Evolutionary conservation across 805 yeast species (phyloP).

Genomic region (Clavispora fructus): DNA sequence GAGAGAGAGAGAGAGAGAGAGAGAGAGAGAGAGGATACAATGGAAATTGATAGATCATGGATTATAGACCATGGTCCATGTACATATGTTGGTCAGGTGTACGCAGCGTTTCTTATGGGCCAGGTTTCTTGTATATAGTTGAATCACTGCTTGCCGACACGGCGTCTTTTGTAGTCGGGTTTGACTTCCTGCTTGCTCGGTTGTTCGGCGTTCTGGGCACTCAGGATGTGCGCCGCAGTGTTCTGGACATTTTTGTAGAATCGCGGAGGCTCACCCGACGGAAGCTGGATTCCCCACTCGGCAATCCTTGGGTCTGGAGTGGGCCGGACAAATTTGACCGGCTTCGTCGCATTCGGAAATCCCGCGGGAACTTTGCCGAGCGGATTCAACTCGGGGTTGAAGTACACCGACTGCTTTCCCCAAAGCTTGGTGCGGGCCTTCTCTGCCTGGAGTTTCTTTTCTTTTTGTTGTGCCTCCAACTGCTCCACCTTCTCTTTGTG

Average conservation of each 20-base stretch:
- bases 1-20: too few species aligned
- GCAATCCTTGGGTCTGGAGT: conserved; percentile 26
- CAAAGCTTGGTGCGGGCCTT: conserved; percentile 24
- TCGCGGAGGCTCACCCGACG: conserved; percentile 39
- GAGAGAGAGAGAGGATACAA: not conserved
- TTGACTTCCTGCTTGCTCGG: too few species aligned
- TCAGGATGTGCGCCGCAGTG: not conserved
- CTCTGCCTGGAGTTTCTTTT: conserved; percentile 13
- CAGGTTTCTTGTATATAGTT: not conserved
- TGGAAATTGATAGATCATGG: too few species aligned
- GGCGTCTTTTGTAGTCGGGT: not conserved
- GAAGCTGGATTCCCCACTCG: conserved; percentile 28
- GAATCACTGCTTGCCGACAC: not conserved
- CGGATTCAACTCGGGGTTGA: conserved; percentile 64
- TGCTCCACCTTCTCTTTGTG: conserved; percentile 25
- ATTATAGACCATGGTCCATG: too few species aligned
- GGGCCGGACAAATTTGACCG: conserved; percentile 19
- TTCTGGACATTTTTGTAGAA: conserved; percentile 42
- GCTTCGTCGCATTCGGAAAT: conserved; percentile 27
- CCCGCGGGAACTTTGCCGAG: conserved; percentile 47
- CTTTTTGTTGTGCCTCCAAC: conserved; percentile 18
- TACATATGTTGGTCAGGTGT: too few species aligned
- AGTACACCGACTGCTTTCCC: conserved; percentile 50
- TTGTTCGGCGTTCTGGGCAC: too few species aligned
- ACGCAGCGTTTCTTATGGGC: not conserved